Conservation (phyloP, 805 yeast genomes). For the Candida maesae region DNA sequence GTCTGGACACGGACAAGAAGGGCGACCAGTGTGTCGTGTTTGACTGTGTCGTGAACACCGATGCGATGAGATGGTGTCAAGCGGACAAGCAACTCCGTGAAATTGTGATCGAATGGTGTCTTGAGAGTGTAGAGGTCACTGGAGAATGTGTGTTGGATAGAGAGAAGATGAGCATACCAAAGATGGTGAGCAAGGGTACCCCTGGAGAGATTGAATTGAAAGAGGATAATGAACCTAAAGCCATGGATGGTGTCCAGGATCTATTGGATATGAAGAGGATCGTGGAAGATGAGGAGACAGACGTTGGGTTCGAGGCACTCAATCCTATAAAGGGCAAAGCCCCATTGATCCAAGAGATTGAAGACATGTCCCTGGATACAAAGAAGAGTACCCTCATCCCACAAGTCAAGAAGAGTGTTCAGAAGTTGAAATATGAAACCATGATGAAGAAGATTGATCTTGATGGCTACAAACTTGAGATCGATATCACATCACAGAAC, state of each 20-base stretch:
- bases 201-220: slow-evolving; percentile 42
- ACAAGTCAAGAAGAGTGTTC: neutral
- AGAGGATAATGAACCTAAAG: slow-evolving; percentile 33
- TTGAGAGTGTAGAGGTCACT: slow-evolving; percentile 69
- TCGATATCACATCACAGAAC: slow-evolving; percentile 34
- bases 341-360: slow-evolving; percentile 56
- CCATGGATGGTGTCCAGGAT: slow-evolving; percentile 38
- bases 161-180: slow-evolving; percentile 59
- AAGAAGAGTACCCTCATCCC: slow-evolving; percentile 1
- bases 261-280: slow-evolving; percentile 23
- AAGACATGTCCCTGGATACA: slow-evolving; percentile 27
- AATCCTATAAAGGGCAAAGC: slow-evolving; percentile 16
- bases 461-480: slow-evolving; percentile 31
- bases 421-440: slow-evolving; percentile 25
- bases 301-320: slow-evolving; percentile 20
- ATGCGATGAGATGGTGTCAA: slow-evolving; percentile 59
- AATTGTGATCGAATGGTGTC: slow-evolving; percentile 77
- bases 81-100: slow-evolving; percentile 55
- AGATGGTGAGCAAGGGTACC: slow-evolving; percentile 66
- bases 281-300: slow-evolving; percentile 18
- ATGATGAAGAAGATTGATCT: slow-evolving; percentile 27
- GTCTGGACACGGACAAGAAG: slow-evolving; percentile 60
- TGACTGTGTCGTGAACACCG: slow-evolving; percentile 74
- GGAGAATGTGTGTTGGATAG: slow-evolving; percentile 53
- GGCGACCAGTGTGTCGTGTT: slow-evolving; percentile 62